Evolutionary conservation across 1,284 basidiomycete species (phyloP).

Genomic region (Porogramme epimiltina): DNA sequence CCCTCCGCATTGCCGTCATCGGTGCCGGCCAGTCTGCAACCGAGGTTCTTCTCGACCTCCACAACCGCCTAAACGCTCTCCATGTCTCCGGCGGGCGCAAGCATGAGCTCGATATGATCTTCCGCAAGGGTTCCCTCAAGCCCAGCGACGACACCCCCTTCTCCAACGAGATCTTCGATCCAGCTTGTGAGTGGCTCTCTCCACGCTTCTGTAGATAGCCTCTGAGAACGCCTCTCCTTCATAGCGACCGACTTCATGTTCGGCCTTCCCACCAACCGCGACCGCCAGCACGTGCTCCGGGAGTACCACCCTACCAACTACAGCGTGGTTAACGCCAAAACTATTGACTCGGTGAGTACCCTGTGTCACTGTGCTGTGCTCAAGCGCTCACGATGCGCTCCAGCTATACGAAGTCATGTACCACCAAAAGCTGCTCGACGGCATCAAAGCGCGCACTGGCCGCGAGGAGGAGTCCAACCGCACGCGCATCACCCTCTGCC

Average conservation of each 20-base stretch:
- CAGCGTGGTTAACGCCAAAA: conserved; percentile 54
- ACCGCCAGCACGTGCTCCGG: conserved; percentile 37
- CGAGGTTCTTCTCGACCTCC: conserved; percentile 54
- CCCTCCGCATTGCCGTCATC: conserved; percentile 51
- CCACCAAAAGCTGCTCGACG: conserved; percentile 52
- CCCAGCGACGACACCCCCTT: conserved; percentile 62
- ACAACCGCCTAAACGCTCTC: conserved; percentile 41
- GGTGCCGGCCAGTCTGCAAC: conserved; percentile 59
- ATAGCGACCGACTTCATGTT: conserved; percentile 45
- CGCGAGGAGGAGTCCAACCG: conserved; percentile 15
- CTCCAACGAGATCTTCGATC: conserved; percentile 62
- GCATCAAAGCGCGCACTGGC: conserved; percentile 38
- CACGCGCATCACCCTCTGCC: conserved; percentile 40
- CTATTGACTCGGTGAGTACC: conserved; percentile 40
- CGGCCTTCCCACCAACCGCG: conserved; percentile 37
- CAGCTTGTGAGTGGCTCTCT: conserved; percentile 39
- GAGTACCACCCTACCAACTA: conserved; percentile 61
- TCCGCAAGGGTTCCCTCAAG: conserved; percentile 54
- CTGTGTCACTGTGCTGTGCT: neutral
- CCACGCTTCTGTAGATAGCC: neutral
- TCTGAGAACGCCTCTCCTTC: neutral
- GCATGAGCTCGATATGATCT: conserved; percentile 54
- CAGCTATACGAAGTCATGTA: conserved; percentile 59
- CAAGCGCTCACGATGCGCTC: neutral
- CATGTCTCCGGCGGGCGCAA: conserved; percentile 20